A percentile compares a stretch with the other conserved stretches of the same genome.
Evolutionary conservation across 2,329 filamentous ascomycete genomes (phyloP).

Genomic region (Kalmusia sp.): DNA sequence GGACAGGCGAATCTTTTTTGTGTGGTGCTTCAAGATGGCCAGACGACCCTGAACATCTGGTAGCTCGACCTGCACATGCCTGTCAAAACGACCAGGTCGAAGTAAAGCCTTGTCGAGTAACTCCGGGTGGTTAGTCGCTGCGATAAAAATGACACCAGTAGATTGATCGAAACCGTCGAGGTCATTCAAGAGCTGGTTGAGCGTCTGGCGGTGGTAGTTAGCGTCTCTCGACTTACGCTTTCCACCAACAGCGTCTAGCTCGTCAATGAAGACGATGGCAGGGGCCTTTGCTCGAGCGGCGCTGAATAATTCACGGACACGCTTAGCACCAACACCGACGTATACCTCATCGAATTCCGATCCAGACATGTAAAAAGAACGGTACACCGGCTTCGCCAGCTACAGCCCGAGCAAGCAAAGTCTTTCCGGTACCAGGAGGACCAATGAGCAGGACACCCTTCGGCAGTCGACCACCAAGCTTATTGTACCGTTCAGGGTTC

Average conservation of each 20-base stretch:
- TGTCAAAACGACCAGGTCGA: constrained; percentile 92
- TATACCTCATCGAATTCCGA: constrained; percentile 99
- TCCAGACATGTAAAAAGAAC: constrained; percentile 99
- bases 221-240: constrained; percentile 93
- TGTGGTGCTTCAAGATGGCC: constrained; percentile 91
- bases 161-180: constrained; percentile 96
- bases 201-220: constrained; percentile 93
- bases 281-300: constrained; percentile 86
- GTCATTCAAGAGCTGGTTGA: constrained; percentile 96
- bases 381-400: constrained; percentile 96
- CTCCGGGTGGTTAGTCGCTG: constrained; percentile 94
- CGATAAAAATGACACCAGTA: constrained; percentile 93
- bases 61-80: constrained; percentile 85
- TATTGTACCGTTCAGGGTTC: constrained; percentile 91
- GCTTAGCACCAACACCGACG: constrained; percentile 94
- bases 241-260: constrained; percentile 91
- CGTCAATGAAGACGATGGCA: constrained; percentile 94
- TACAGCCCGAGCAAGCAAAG: constrained; percentile 90
- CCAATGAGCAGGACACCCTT: constrained; percentile 96
- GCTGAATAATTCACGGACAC: constrained; percentile 89
- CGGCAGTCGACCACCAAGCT: constrained; percentile 92
- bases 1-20: constrained; percentile 84
- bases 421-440: constrained; percentile 97
- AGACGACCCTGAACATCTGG: constrained; percentile 94
- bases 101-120: constrained; percentile 93